A percentile compares a stretch with the other conserved stretches of the same genome.
These are phyloP conservation scores for Ceratopteris richardii DNA, from an alignment of 75 land plant species.

Conservation along the genomic window DNA sequence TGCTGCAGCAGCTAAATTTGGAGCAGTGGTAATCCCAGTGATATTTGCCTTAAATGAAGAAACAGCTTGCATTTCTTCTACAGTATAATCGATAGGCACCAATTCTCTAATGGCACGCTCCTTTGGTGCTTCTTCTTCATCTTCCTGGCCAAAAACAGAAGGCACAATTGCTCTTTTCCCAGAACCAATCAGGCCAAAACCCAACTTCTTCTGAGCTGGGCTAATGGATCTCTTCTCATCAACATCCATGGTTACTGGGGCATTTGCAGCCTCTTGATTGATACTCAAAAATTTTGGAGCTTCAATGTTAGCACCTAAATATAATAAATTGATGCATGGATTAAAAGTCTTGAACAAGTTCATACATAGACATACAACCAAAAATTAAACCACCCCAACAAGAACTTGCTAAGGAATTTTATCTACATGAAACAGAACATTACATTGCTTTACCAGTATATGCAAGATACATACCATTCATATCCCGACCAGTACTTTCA, in stretches of 20 bases:
- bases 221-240: conserved; percentile 7
- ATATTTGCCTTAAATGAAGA: conserved; percentile 17
- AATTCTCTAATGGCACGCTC: conserved; percentile 76
- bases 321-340: too few species aligned
- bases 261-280: background rate
- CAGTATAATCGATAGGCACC: conserved; percentile 94
- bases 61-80: conserved; percentile 88
- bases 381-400: too few species aligned
- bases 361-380: too few species aligned
- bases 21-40: conserved; percentile 21
- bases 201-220: conserved; percentile 60
- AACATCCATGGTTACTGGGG: background rate
- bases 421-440: too few species aligned
- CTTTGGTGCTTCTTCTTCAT: conserved; percentile 81
- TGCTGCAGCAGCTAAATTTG: conserved; percentile 74
- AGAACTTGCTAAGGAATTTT: too few species aligned
- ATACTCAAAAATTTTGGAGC: too few species aligned
- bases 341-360: too few species aligned
- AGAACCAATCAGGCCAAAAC: conserved; percentile 89
- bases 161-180: conserved; percentile 84
- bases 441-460: too few species aligned
- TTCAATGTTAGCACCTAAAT: too few species aligned
- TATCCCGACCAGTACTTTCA: too few species aligned
- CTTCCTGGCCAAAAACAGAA: conserved; percentile 86
- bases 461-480: too few species aligned